A percentile compares a stretch with the other conserved stretches of the same genome.
Evolutionary conservation across 2,329 filamentous ascomycete species (phyloP).

Genomic region (Sclerotiophoma versabilis): DNA sequence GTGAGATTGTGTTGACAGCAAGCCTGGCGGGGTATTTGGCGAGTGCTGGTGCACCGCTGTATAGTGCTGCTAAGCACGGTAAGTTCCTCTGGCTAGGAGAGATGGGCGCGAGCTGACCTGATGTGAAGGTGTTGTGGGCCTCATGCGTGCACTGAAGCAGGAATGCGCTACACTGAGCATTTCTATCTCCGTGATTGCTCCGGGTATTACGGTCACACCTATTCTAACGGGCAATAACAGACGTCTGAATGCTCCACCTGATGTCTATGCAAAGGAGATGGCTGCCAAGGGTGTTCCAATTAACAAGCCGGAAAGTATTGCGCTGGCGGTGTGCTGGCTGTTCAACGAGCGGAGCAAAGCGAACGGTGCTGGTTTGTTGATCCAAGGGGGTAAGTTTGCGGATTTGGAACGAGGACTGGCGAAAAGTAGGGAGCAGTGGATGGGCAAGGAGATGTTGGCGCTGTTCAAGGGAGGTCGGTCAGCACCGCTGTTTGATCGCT

Average conservation of each 20-base stretch:
- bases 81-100: constrained; percentile 2
- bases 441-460: constrained; percentile 60
- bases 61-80: constrained; percentile 60
- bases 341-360: constrained; percentile 53
- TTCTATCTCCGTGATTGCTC: constrained; percentile 56
- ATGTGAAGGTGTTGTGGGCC: constrained; percentile 53
- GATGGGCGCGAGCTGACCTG: background rate
- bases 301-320: constrained; percentile 55
- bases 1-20: constrained; percentile 57
- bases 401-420: constrained; percentile 58
- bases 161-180: constrained; percentile 57
- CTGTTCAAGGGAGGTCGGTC: constrained; percentile 56
- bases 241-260: constrained; percentile 39
- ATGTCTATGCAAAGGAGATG: constrained; percentile 55
- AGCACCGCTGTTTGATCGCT: constrained; percentile 40
- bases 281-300: constrained; percentile 55
- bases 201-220: constrained; percentile 58
- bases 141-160: constrained; percentile 59
- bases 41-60: constrained; percentile 56
- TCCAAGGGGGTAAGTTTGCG: constrained; percentile 53
- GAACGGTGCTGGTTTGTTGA: constrained; percentile 56
- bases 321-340: constrained; percentile 54
- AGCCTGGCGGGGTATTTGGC: constrained; percentile 59
- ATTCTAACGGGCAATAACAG: constrained; percentile 49
- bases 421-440: constrained; percentile 55